phyloP scores from a whole-genome alignment of 768 basidiomycete species.

The Bullera alba region DNA sequence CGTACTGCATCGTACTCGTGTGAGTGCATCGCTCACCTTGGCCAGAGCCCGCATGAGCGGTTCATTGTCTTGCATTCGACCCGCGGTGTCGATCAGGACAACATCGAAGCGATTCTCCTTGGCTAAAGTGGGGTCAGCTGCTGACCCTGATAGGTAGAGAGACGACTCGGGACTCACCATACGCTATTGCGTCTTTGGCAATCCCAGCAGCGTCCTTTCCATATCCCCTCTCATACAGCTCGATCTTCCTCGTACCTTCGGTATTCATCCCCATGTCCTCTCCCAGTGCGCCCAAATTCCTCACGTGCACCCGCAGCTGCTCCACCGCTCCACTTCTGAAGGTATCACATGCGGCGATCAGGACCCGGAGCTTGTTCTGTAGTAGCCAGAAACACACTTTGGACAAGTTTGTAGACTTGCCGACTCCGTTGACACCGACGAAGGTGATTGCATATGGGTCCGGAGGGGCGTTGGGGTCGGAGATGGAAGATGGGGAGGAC shows the following conservation, averaged over 20 bases:
- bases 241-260: slow-evolving; percentile 54
- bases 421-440: slow-evolving; percentile 97
- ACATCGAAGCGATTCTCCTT: slow-evolving; percentile 90
- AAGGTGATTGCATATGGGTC: slow-evolving; percentile 90
- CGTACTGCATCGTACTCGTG: not conserved
- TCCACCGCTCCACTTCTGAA: slow-evolving; percentile 95
- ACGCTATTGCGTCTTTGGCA: slow-evolving; percentile 84
- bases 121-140: slow-evolving; percentile 55
- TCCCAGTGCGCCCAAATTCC: slow-evolving; percentile 79
- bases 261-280: slow-evolving; percentile 53
- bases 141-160: not conserved
- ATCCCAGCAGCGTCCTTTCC: slow-evolving; percentile 99
- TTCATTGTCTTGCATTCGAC: slow-evolving; percentile 99
- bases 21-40: slow-evolving; percentile 55
- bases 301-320: slow-evolving; percentile 90
- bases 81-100: slow-evolving; percentile 94
- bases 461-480: slow-evolving; percentile 59
- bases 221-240: slow-evolving; percentile 92
- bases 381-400: slow-evolving; percentile 99
- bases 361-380: slow-evolving; percentile 83
- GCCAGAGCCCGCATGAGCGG: slow-evolving; percentile 98
- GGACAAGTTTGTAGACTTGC: slow-evolving; percentile 94
- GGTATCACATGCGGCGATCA: slow-evolving; percentile 98
- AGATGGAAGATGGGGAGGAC: slow-evolving; percentile 52
- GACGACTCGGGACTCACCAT: slow-evolving; percentile 55